Conservation (phyloP, 305 asterid genomes). For the Ajuga reptans region DNA sequence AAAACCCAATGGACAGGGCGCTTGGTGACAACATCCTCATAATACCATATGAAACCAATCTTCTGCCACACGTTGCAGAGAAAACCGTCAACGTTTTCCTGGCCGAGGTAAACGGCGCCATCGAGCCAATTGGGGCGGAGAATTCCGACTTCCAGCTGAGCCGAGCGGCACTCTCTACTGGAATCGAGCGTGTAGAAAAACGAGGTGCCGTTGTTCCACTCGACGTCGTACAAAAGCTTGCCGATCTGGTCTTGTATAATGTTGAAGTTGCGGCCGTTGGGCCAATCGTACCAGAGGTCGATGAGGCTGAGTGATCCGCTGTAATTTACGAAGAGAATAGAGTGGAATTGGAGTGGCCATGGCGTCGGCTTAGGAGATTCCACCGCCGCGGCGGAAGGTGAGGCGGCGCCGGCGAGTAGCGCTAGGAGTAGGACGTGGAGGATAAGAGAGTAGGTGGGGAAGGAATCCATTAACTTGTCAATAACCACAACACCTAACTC, state of each 20-base stretch:
- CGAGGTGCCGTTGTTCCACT: conserved; percentile 73
- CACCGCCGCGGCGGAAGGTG: conserved; percentile 1
- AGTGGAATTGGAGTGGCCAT: conserved; percentile 85
- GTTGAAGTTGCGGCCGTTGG: conserved; percentile 85
- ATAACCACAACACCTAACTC: too few relatives aligned
- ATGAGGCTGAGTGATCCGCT: conserved; percentile 51
- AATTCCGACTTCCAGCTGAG: conserved; percentile 55
- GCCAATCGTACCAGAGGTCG: conserved; percentile 88
- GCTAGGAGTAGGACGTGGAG: conserved; percentile 17
- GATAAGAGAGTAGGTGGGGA: not conserved
- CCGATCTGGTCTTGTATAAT: conserved; percentile 69
- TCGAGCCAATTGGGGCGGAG: conserved; percentile 84
- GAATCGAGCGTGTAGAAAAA: conserved; percentile 40
- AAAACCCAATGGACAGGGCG: conserved; percentile 77
- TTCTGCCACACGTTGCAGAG: conserved; percentile 73
- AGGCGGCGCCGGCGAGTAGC: conserved; percentile 14
- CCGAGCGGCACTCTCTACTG: conserved; percentile 31
- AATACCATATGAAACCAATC: conserved; percentile 63
- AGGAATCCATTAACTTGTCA: not conserved
- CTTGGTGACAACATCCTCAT: conserved; percentile 63
- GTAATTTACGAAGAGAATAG: conserved; percentile 51
- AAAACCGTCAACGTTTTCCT: conserved; percentile 46
- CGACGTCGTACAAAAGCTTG: conserved; percentile 44
- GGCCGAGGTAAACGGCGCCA: conserved; percentile 76
- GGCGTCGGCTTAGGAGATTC: conserved; percentile 43